A percentile compares a stretch with the other conserved stretches of the same genome.
Conservation (phyloP, 106 monocot genomes). For the Platanthera zijinensis region DNA sequence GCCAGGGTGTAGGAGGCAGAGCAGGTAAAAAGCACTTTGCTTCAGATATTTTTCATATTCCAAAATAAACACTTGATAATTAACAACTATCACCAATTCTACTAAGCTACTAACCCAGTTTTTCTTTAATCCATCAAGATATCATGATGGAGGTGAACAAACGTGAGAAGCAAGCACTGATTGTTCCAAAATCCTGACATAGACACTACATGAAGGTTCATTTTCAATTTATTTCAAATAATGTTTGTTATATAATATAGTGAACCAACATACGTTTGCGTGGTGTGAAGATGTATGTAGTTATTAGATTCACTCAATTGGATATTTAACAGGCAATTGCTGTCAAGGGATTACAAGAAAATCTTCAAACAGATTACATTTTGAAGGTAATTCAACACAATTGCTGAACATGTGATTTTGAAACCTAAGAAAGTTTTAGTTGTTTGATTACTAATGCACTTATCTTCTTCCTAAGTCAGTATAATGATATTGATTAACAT, state of each 20-base stretch:
- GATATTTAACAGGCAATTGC: constrained; percentile 11
- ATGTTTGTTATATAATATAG: not conserved
- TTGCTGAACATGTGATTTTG: not conserved
- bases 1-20: constrained; percentile 19
- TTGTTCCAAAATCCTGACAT: constrained; percentile 11
- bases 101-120: not conserved
- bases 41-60: too few relatives aligned
- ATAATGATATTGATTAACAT: too few relatives aligned
- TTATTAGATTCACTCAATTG: not conserved
- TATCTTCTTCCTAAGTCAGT: too few relatives aligned
- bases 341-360: constrained; percentile 9
- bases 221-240: not conserved
- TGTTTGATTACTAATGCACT: not conserved
- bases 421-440: not conserved
- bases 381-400: constrained; percentile 9
- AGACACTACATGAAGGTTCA: constrained; percentile 21
- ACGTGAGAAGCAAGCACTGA: constrained; percentile 13
- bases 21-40: constrained; percentile 8
- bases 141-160: constrained; percentile 12
- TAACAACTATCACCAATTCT: too few relatives aligned
- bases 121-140: not conserved
- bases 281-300: not conserved
- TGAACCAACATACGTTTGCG: not conserved
- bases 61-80: too few relatives aligned
- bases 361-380: constrained; percentile 19